Evolutionary conservation across 2,329 filamentous ascomycete genomes (phyloP).

Genomic region (Cordyceps pruinosa): DNA sequence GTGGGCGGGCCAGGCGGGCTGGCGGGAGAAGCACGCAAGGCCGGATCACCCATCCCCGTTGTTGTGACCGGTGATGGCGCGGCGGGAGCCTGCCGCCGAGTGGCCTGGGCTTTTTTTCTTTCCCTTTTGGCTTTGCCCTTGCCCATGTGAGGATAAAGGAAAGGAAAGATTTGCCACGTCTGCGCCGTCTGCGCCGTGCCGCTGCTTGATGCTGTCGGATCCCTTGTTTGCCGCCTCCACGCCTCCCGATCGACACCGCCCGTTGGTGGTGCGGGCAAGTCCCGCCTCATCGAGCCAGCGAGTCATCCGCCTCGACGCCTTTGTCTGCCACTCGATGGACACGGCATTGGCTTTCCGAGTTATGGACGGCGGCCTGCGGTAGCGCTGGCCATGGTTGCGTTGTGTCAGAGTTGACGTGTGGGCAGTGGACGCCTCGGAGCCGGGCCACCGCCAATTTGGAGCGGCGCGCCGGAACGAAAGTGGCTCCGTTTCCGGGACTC

Average conservation of each 20-base stretch:
- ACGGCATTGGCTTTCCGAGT: neutral
- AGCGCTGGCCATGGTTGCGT: neutral
- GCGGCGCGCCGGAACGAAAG: slow-evolving; percentile 6
- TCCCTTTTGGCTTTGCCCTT: neutral
- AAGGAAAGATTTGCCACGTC: neutral
- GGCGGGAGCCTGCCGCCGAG: slow-evolving; percentile 6
- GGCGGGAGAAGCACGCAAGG: slow-evolving; percentile 1
- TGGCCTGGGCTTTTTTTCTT: neutral
- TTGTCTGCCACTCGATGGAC: neutral
- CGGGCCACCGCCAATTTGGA: neutral
- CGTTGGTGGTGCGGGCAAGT: neutral
- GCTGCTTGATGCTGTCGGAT: neutral
- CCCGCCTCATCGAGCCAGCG: neutral
- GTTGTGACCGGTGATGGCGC: neutral
- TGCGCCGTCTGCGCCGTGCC: neutral
- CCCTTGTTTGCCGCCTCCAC: slow-evolving; percentile 6
- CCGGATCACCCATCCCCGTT: slow-evolving; percentile 3
- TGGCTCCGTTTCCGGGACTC: slow-evolving; percentile 3
- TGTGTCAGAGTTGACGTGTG: neutral
- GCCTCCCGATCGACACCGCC: slow-evolving; percentile 9
- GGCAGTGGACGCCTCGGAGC: neutral
- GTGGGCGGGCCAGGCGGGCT: neutral
- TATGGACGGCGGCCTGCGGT: neutral
- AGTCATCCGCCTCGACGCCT: neutral
- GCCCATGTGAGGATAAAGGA: neutral